phyloP scores from a whole-genome alignment of 345 rosid genomes.

The Salix caprea region DNA sequence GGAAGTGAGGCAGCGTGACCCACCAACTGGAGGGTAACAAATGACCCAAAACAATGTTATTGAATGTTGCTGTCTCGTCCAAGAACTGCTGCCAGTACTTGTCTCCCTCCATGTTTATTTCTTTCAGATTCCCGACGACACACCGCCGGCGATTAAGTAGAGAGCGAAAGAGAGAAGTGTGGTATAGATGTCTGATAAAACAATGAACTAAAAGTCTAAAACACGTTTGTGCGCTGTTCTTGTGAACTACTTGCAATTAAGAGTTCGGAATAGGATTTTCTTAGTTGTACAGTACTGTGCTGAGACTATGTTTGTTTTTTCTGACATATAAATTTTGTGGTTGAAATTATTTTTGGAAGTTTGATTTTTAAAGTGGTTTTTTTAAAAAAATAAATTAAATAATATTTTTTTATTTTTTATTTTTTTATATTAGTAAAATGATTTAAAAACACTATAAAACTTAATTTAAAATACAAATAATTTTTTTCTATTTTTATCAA shows the following conservation, averaged over 20 bases:
- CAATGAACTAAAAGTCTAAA: background rate
- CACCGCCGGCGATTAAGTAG: background rate
- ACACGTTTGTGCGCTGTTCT: background rate
- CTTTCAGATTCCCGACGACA: background rate
- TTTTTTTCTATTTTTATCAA: too few relatives aligned
- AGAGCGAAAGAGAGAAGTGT: background rate
- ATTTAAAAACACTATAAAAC: too few relatives aligned
- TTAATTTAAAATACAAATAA: too few relatives aligned
- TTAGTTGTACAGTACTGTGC: too few relatives aligned
- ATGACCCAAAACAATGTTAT: conserved; percentile 57
- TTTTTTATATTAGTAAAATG: too few relatives aligned
- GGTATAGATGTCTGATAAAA: background rate
- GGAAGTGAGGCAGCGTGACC: conserved; percentile 57
- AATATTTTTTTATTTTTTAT: too few relatives aligned
- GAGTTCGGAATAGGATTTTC: background rate
- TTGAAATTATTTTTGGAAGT: too few relatives aligned
- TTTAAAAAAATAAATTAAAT: too few relatives aligned
- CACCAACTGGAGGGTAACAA: conserved; percentile 59
- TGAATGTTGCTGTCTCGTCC: conserved; percentile 55
- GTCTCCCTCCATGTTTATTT: background rate
- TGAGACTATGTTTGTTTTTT: too few relatives aligned
- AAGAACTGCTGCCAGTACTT: conserved; percentile 13
- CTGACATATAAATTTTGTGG: too few relatives aligned
- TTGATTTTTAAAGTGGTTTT: too few relatives aligned
- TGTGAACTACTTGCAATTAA: background rate